A percentile compares a stretch with the other conserved stretches of the same genome.
Conservation (phyloP, 2,329 filamentous ascomycete genomes). For the Colletotrichum ledebouriae region DNA sequence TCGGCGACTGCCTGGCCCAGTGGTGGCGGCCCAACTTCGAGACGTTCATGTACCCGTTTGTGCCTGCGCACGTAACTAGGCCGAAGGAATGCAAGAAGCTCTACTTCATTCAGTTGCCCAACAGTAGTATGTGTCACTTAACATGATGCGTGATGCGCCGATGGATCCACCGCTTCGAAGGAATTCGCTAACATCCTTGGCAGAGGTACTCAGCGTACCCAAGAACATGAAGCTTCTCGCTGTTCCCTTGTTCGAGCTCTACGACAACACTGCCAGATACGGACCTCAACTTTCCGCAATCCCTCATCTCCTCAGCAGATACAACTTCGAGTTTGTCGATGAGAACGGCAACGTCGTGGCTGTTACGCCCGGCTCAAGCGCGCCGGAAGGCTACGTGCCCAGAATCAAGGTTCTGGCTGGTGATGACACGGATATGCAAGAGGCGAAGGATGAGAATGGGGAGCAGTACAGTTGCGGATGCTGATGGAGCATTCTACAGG, state of each 20-base stretch:
- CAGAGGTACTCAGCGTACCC: conserved; percentile 94
- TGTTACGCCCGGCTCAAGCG: conserved; percentile 79
- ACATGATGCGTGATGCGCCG: conserved; percentile 10
- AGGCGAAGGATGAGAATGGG: conserved; percentile 60
- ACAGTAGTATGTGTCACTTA: conserved; percentile 77
- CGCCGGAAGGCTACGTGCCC: conserved; percentile 70
- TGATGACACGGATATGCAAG: conserved; percentile 72
- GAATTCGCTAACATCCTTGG: conserved; percentile 43
- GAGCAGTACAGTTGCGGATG: conserved; percentile 42
- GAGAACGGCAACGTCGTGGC: conserved; percentile 91
- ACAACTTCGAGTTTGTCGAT: conserved; percentile 98
- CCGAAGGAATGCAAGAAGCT: conserved; percentile 99
- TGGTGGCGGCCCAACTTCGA: conserved; percentile 99
- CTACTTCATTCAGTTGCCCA: conserved; percentile 94
- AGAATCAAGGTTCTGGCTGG: conserved; percentile 76
- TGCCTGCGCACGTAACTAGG: conserved; percentile 93
- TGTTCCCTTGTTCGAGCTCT: conserved; percentile 96
- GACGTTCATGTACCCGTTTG: conserved; percentile 99
- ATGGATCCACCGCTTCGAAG: background rate
- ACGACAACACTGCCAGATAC: conserved; percentile 96
- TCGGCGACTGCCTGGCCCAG: conserved; percentile 94
- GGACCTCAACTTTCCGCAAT: conserved; percentile 97
- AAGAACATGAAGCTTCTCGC: conserved; percentile 99
- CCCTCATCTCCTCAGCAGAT: conserved; percentile 91
- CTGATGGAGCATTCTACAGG: conserved; percentile 16